Evolutionary conservation across 2,329 filamentous ascomycete genomes (phyloP), one percentile per base, ranked within the genome.

Genomic region (Ambrosiella cleistominuta): DNA sequence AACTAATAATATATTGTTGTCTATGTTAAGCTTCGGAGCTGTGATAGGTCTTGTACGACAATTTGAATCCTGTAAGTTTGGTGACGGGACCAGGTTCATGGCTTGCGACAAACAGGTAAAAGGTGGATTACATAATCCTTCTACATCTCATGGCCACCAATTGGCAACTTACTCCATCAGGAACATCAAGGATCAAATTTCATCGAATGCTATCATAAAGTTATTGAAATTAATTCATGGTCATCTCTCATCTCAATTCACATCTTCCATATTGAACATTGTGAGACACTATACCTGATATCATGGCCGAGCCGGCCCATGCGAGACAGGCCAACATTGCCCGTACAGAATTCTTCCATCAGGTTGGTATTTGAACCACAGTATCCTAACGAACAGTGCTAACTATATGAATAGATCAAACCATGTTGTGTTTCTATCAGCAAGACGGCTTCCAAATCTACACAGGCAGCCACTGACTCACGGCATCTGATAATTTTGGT

Each of bases 341-440:
- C 39, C 66, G 70, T 51, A 69, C 69, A 59, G 66, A 66, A 35
- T 66, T 72, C 61, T 72, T 72, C 58, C 66, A 70, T 54, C 66
- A 69, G 64, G 70, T 69, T 47, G 17, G 63, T 59, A 15, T 36
- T 19, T 2, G 9, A 35, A 13, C 27, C 27, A 2, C 12, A 13
- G 19, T 38, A n/a, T 58, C 12, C n/a, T 42, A 40, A 36, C 7
- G 11, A 27, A 51, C 3, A 51, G 35, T 27, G 45, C 19, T 51
- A 36, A 35, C 19, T 35, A 27, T 3, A 13, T 12, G 2, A 15
- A 35, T 47, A 84, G 81, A 75, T 84, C 61, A 83, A 83, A 68
- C 79, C 80, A 66, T 74, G 70, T 63, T 84, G 81, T 63, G 72
- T 84, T 58, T 72, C 75, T 59, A 75, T 83, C 61, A 82, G 77